A percentile compares a stretch with the other conserved stretches of the same genome.
phyloP scores from a whole-genome alignment of 2,329 filamentous ascomycete species.

The Leptographium flavum region DNA sequence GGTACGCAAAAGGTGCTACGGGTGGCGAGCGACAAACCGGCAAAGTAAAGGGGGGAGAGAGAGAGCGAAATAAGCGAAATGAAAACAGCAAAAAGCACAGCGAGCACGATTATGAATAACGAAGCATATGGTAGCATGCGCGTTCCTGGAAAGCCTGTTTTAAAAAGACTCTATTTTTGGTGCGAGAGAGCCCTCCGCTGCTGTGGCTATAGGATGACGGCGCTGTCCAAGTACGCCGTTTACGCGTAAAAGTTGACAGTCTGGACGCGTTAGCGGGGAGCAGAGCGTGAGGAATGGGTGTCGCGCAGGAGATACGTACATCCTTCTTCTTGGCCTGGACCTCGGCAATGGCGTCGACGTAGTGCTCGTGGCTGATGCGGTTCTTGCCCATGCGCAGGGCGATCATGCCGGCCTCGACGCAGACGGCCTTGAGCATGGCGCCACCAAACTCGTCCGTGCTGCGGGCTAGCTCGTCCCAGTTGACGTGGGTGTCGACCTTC shows the following conservation, averaged over 20 bases:
- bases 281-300: background rate
- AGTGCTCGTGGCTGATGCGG: constrained; percentile 96
- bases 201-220: background rate
- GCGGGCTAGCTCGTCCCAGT: constrained; percentile 87
- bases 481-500: constrained; percentile 84
- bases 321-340: constrained; percentile 96
- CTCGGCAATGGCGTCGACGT: constrained; percentile 94
- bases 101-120: no score
- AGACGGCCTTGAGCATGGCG: constrained; percentile 95
- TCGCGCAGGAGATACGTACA: constrained; percentile 25
- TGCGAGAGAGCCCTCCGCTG: background rate
- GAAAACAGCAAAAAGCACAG: no score
- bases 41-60: no score
- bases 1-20: constrained; percentile 6
- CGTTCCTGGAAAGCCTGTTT: background rate
- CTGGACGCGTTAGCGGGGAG: constrained; percentile 16
- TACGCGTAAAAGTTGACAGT: constrained; percentile 45
- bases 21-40: background rate
- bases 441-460: constrained; percentile 98
- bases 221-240: constrained; percentile 3
- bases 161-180: background rate
- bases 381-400: constrained; percentile 84
- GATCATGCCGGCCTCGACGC: constrained; percentile 98
- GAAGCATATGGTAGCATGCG: no score
- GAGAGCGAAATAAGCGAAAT: no score